phyloP scores from a whole-genome alignment of 495 filamentous ascomycete species.

The Neurospora intermedia region DNA sequence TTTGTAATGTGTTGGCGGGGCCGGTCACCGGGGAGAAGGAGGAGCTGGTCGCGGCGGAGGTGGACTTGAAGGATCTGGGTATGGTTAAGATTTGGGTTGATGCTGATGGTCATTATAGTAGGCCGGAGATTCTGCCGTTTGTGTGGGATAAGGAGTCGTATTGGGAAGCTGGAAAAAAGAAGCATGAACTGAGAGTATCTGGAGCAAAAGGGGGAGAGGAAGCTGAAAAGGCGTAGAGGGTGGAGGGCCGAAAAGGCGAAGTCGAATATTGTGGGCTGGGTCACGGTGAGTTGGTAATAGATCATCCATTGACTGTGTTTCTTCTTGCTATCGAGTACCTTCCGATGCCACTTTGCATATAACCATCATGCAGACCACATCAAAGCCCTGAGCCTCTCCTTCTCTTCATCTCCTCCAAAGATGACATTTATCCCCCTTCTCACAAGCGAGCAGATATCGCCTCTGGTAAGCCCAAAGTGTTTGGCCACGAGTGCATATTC shows the following conservation, averaged over 20 bases:
- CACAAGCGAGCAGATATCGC: constrained; percentile 47
- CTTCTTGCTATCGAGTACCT: background rate
- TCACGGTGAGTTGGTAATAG: background rate
- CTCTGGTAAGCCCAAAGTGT: constrained; percentile 50
- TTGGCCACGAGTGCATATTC: constrained; percentile 66
- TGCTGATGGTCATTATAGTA: constrained; percentile 28
- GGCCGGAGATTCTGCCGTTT: constrained; percentile 29
- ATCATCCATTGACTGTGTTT: background rate
- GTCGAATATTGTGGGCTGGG: background rate
- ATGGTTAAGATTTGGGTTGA: constrained; percentile 32
- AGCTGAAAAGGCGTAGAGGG: background rate
- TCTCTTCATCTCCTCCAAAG: constrained; percentile 54
- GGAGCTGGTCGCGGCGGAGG: constrained; percentile 24
- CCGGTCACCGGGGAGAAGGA: constrained; percentile 25
- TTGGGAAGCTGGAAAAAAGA: constrained; percentile 6
- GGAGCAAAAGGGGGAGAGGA: background rate
- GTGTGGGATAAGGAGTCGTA: constrained; percentile 19
- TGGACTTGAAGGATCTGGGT: constrained; percentile 28
- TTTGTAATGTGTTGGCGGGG: constrained; percentile 24
- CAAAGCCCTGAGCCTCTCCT: constrained; percentile 41
- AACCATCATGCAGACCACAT: constrained; percentile 25
- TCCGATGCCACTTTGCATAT: background rate
- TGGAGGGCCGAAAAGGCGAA: background rate
- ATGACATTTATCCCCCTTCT: constrained; percentile 48
- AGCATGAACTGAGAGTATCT: background rate